Evolutionary conservation across 2,329 filamentous ascomycete species (phyloP), one percentile per base, ranked within the genome.

Genomic region (Zymoseptoria pseudotritici): DNA sequence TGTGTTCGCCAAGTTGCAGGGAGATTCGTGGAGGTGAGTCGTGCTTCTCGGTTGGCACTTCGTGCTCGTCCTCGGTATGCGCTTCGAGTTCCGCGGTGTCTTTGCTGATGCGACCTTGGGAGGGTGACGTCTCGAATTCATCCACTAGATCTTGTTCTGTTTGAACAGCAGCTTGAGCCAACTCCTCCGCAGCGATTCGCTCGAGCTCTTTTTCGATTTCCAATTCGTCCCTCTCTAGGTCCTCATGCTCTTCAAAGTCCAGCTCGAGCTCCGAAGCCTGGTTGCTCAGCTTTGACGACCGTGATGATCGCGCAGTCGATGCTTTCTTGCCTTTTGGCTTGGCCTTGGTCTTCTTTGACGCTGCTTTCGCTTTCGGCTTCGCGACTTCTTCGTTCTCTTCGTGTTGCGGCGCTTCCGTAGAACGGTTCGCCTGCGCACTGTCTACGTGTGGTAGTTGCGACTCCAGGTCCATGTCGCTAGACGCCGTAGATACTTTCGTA

Each of bases 61-160:
- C 53, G 29, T 57, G 50, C 6, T 63, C 56, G 29, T 58, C 58
- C 22, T 65, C 67, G 21, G 56, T 50, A 19, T 65, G 58, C 7
- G 67, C 59, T 56, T 68, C 66, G 24, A 59, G 53, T 54, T 60
- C 62, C 55, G 59, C 51, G 60, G 53, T 65, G 62, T 65, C 61
- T 52, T 64, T 64, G 54, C 64, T 67, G 54, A 62, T 55, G 26
- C 65, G 58, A n/a, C 60, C 59, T 62, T 66, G 63, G 61, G 68
- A 70, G 8, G 73, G 73, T 17, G 73, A 70, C 0, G 69, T 66
- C 56, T 74, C 71, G 63, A 67, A 71, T 69, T 78, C 69, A 68
- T 76, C 69, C 56, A 58, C 51, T 17, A 63, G 62, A 29, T 70
- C 70, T 53, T 72, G 70, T 55, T 71, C 69, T 8, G 55, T 54